Conservation (phyloP, 352 stramenopile genomes). For the Pythium dissotocum region DNA sequence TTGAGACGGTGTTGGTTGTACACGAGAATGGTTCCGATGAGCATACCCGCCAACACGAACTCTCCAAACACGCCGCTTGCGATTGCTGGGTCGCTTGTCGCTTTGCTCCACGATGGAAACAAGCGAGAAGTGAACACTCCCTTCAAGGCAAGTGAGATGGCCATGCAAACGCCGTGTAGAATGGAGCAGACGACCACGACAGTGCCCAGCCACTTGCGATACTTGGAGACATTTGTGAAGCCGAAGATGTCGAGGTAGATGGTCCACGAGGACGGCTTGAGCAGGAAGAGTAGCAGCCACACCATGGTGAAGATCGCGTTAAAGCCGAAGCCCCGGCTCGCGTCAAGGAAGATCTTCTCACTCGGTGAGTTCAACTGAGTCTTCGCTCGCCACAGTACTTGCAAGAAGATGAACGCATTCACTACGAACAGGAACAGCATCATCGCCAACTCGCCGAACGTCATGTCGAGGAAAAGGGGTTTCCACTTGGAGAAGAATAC, state of each 20-base stretch:
- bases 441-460: conserved; percentile 29
- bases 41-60: conserved; percentile 25
- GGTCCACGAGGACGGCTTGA: conserved; percentile 30
- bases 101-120: conserved; percentile 28
- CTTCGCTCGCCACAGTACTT: conserved; percentile 9
- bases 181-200: conserved; percentile 14
- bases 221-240: conserved; percentile 21
- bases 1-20: conserved; percentile 9
- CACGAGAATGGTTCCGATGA: conserved; percentile 28
- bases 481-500: conserved; percentile 6
- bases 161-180: conserved; percentile 33
- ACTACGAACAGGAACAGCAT: conserved; percentile 18
- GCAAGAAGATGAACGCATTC: conserved; percentile 30
- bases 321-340: conserved; percentile 34
- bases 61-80: conserved; percentile 30
- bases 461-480: conserved; percentile 28
- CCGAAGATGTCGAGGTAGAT: conserved; percentile 30
- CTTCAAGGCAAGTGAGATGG: conserved; percentile 20
- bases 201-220: conserved; percentile 31
- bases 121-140: conserved; percentile 21
- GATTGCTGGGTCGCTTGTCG: conserved; percentile 10
- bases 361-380: conserved; percentile 15
- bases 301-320: conserved; percentile 32
- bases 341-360: conserved; percentile 14
- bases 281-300: conserved; percentile 25